phyloP scores from a whole-genome alignment of 495 filamentous ascomycete genomes.

The Podospora fimiseda region DNA sequence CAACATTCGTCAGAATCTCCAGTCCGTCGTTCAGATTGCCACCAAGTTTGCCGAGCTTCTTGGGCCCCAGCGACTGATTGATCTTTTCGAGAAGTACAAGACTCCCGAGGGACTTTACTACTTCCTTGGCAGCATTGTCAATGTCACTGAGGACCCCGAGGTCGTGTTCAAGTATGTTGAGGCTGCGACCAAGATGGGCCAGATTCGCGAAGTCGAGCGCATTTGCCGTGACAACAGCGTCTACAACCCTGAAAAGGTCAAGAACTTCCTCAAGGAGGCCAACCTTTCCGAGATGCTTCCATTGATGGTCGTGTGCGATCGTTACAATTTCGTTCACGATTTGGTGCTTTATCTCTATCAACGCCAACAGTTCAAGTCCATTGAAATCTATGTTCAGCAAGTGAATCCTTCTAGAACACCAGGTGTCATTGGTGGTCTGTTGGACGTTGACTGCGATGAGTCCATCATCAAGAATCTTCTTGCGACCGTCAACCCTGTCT shows the following conservation, averaged over 20 bases:
- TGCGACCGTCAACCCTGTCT: slow-evolving; percentile 73
- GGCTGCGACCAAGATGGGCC: slow-evolving; percentile 84
- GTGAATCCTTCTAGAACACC: slow-evolving; percentile 94
- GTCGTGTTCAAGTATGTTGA: slow-evolving; percentile 99
- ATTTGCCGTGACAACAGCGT: slow-evolving; percentile 90
- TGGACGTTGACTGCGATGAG: slow-evolving; percentile 98
- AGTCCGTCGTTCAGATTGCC: slow-evolving; percentile 86
- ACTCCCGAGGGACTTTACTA: slow-evolving; percentile 96
- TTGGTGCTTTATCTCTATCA: slow-evolving; percentile 96
- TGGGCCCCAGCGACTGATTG: slow-evolving; percentile 82
- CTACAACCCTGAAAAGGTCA: slow-evolving; percentile 95
- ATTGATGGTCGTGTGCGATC: slow-evolving; percentile 96
- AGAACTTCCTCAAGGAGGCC: slow-evolving; percentile 99
- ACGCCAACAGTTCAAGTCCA: slow-evolving; percentile 99
- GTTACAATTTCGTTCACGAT: slow-evolving; percentile 97
- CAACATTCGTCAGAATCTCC: slow-evolving; percentile 96
- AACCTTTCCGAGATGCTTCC: slow-evolving; percentile 87
- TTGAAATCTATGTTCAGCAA: slow-evolving; percentile 98
- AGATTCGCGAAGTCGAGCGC: slow-evolving; percentile 91
- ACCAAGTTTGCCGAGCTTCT: slow-evolving; percentile 97
- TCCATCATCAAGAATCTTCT: slow-evolving; percentile 89
- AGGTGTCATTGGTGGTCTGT: slow-evolving; percentile 86
- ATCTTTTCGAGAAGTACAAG: slow-evolving; percentile 93
- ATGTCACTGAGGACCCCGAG: slow-evolving; percentile 88
- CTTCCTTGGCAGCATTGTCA: slow-evolving; percentile 96